Conservation (phyloP, 306 rosid genomes). For the Heteromeles arbutifolia region DNA sequence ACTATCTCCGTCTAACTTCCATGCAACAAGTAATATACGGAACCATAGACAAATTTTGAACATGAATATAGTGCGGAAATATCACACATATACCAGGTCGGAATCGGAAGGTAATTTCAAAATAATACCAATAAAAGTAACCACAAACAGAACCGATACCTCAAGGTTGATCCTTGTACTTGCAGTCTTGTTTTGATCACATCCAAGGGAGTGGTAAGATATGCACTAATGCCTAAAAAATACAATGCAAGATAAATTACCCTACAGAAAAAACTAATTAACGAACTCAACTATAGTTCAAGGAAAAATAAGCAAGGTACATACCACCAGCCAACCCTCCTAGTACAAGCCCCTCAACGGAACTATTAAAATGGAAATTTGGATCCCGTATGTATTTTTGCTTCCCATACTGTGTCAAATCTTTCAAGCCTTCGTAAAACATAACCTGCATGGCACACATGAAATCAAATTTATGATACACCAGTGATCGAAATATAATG, state of each 20-base stretch:
- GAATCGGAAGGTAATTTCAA: not conserved
- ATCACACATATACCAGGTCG: no score
- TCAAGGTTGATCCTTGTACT: conserved; percentile 70
- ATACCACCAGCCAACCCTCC: conserved; percentile 94
- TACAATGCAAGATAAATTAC: conserved; percentile 2
- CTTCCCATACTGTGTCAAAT: conserved; percentile 51
- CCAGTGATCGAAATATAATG: not conserved
- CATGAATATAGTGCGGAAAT: not conserved
- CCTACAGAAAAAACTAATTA: not conserved
- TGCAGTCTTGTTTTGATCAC: conserved; percentile 82
- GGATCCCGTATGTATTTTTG: conserved; percentile 40
- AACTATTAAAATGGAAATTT: conserved; percentile 40
- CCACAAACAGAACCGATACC: conserved; percentile 32
- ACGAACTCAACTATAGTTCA: not conserved
- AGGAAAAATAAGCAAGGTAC: conserved; percentile 22
- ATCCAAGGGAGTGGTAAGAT: conserved; percentile 88
- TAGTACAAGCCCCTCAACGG: conserved; percentile 66
- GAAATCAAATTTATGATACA: not conserved
- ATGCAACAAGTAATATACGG: not conserved
- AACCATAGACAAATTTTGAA: not conserved
- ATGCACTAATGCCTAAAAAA: conserved; percentile 67
- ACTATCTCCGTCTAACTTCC: not conserved
- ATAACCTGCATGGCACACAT: conserved; percentile 42
- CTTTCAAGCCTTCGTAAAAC: conserved; percentile 79
- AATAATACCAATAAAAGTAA: not conserved